Conservation (phyloP, 2,329 filamentous ascomycete species). For the Pyricularia sp. region DNA sequence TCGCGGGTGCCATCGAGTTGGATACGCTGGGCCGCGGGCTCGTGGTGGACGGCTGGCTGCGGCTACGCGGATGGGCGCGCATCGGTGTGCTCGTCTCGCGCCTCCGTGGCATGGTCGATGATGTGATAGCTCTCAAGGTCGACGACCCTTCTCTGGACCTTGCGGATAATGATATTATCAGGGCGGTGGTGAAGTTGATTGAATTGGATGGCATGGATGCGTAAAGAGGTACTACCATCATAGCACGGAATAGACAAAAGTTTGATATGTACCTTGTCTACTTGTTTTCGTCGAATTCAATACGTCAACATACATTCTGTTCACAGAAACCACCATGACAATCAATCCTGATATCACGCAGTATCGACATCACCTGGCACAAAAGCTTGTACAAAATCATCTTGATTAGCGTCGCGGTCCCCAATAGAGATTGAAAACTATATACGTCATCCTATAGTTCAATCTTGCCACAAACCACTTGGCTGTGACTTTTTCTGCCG, state of each 20-base stretch:
- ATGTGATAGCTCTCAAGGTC: conserved; percentile 70
- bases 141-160: conserved; percentile 60
- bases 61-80: conserved; percentile 81
- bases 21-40: conserved; percentile 83
- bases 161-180: conserved; percentile 58
- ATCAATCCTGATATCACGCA: neutral
- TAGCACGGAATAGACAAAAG: neutral
- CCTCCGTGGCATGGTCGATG: conserved; percentile 78
- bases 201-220: conserved; percentile 82
- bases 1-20: conserved; percentile 74
- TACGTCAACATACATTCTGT: too few species aligned
- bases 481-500: neutral
- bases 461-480: conserved; percentile 1
- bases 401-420: neutral
- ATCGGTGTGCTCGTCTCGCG: conserved; percentile 85
- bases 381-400: neutral
- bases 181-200: conserved; percentile 68
- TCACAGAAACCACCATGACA: neutral
- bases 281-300: neutral
- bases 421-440: conserved; percentile 1
- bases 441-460: neutral
- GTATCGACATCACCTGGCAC: neutral
- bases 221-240: conserved; percentile 18
- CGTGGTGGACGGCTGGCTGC: conserved; percentile 84
- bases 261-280: neutral